These are phyloP conservation scores for Paraphoma sp. DNA, from an alignment of 2,329 filamentous ascomycete genomes.

Conservation along the genomic window DNA sequence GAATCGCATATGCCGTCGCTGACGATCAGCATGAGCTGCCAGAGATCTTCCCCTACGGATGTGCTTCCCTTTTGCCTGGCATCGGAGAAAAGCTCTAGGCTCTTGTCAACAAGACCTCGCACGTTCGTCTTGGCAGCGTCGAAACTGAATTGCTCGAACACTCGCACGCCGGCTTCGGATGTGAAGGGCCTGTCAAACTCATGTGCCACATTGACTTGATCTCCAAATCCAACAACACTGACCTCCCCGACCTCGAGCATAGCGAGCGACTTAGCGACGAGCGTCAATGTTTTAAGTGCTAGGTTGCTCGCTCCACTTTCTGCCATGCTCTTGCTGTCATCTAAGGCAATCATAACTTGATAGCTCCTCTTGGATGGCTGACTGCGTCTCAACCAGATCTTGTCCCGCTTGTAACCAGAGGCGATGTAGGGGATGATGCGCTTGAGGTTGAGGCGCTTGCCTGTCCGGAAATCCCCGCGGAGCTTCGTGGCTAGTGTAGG, in stretches of 20 bases:
- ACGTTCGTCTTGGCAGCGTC: constrained; percentile 87
- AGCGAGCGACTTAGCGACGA: constrained; percentile 83
- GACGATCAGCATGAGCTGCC: constrained; percentile 93
- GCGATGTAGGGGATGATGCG: constrained; percentile 99
- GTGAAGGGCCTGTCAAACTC: constrained; percentile 83
- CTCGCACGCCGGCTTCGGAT: constrained; percentile 79
- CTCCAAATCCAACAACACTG: constrained; percentile 89
- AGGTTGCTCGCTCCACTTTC: constrained; percentile 78
- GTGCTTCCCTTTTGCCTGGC: constrained; percentile 68
- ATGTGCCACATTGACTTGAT: constrained; percentile 83
- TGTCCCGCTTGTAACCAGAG: constrained; percentile 97
- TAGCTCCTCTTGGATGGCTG: constrained; percentile 93
- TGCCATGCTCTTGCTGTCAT: constrained; percentile 94
- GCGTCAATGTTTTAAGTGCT: constrained; percentile 91
- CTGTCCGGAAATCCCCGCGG: constrained; percentile 93
- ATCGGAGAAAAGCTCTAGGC: constrained; percentile 80
- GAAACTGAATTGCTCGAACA: constrained; percentile 86
- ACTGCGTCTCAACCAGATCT: constrained; percentile 98
- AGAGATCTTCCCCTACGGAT: constrained; percentile 71
- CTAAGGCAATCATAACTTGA: constrained; percentile 96
- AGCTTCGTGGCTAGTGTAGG: constrained; percentile 96
- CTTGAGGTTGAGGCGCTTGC: constrained; percentile 98
- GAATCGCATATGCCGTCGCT: constrained; percentile 93
- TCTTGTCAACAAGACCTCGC: constrained; percentile 74
- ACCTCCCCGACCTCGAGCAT: constrained; percentile 96